Conservation (phyloP, 345 rosid genomes). For the Raphanus sativus region DNA sequence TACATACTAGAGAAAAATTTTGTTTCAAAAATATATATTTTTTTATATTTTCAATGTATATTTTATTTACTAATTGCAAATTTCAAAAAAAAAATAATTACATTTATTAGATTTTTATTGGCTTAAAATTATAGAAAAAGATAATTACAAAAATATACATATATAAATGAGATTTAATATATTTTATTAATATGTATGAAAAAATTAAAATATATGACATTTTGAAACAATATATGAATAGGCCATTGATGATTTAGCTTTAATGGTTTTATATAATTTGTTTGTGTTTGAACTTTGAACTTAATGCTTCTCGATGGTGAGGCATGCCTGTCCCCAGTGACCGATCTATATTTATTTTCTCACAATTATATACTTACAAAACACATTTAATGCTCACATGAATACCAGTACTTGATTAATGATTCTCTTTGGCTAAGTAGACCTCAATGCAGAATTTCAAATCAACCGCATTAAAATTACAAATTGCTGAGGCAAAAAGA, state of each 20-base stretch:
- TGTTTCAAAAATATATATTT: too few relatives aligned
- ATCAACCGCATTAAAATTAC: background rate
- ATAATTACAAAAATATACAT: too few relatives aligned
- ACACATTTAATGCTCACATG: slow-evolving; percentile 10
- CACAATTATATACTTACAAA: background rate
- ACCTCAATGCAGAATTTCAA: background rate
- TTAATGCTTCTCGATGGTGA: slow-evolving; percentile 60
- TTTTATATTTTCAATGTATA: too few relatives aligned
- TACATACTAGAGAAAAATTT: too few relatives aligned
- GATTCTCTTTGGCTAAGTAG: slow-evolving; percentile 17
- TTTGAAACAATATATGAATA: background rate
- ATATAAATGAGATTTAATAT: too few relatives aligned
- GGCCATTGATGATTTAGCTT: slow-evolving; percentile 49
- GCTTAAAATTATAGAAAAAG: too few relatives aligned
- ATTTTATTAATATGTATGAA: too few relatives aligned
- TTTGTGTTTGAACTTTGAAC: slow-evolving; percentile 42
- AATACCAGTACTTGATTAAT: slow-evolving; percentile 3
- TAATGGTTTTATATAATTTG: slow-evolving; percentile 18
- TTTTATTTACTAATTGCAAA: too few relatives aligned
- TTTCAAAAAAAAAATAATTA: too few relatives aligned
- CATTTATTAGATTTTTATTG: too few relatives aligned
- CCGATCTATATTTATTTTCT: slow-evolving; percentile 28
- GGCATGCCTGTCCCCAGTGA: slow-evolving; percentile 47
- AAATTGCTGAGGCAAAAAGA: slow-evolving; percentile 2
- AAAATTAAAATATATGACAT: too few relatives aligned